phyloP scores from a whole-genome alignment of 306 rosid species.

The Glycine latifolia region DNA sequence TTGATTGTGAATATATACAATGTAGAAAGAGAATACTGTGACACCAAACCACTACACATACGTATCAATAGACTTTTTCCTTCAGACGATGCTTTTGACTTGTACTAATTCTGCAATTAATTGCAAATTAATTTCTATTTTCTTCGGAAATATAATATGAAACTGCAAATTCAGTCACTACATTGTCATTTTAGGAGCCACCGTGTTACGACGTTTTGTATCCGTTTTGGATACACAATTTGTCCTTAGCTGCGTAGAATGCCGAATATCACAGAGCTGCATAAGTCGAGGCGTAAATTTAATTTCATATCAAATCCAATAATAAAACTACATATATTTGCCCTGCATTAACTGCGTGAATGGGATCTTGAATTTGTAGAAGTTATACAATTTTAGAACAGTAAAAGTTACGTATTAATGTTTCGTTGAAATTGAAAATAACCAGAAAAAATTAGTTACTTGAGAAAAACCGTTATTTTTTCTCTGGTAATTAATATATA shows the following conservation, averaged over 20 bases:
- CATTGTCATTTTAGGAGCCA: neutral
- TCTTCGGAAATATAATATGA: no score
- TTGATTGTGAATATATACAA: no score
- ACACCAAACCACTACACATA: no score
- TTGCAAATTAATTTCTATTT: no score
- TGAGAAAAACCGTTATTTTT: neutral
- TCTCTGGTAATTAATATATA: neutral
- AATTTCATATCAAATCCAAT: constrained; percentile 5
- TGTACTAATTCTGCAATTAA: no score
- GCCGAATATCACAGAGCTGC: neutral
- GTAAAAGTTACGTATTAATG: neutral
- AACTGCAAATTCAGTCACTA: neutral
- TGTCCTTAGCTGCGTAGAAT: neutral
- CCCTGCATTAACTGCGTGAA: neutral
- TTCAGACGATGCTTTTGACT: no score
- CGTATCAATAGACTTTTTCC: no score
- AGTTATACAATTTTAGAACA: neutral
- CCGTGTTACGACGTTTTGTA: neutral
- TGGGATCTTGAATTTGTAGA: neutral
- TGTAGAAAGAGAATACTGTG: no score
- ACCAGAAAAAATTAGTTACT: no score
- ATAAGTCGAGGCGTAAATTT: neutral
- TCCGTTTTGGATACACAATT: neutral
- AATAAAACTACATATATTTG: neutral
- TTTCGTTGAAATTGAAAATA: neutral